phyloP scores from a whole-genome alignment of 176 grass and related monocot species.

The Rhipidocladum racemiflorum region DNA sequence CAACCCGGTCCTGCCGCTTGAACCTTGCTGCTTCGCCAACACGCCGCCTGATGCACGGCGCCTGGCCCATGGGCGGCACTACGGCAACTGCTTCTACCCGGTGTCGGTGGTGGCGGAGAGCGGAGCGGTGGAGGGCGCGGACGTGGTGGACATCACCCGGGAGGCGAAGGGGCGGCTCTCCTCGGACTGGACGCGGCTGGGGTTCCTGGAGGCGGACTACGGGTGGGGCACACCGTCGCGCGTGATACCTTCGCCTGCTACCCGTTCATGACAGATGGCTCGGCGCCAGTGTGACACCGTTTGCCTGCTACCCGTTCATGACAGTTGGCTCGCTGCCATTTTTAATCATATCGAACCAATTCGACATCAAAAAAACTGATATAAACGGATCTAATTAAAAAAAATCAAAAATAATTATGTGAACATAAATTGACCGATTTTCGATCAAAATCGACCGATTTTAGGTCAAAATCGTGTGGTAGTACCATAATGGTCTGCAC shows the following conservation, averaged over 20 bases:
- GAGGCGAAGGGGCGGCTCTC: constrained; percentile 46
- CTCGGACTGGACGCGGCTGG: constrained; percentile 55
- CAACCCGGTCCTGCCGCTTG: background rate
- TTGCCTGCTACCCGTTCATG: too few relatives aligned
- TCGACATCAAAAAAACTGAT: too few relatives aligned
- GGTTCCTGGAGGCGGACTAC: constrained; percentile 62
- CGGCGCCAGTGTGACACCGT: too few relatives aligned
- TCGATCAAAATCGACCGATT: too few relatives aligned
- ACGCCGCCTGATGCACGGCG: constrained; percentile 42
- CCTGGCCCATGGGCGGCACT: constrained; percentile 9
- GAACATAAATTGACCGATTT: too few relatives aligned
- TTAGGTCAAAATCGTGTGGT: too few relatives aligned
- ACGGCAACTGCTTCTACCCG: constrained; percentile 66
- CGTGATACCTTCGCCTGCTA: constrained; percentile 51
- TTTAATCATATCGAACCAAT: too few relatives aligned
- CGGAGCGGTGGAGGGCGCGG: background rate
- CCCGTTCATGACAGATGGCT: too few relatives aligned
- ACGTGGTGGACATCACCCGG: constrained; percentile 43
- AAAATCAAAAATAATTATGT: too few relatives aligned
- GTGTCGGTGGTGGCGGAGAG: constrained; percentile 36
- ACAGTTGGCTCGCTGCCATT: too few relatives aligned
- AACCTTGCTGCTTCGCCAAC: constrained; percentile 64
- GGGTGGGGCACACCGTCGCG: constrained; percentile 56
- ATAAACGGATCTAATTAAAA: too few relatives aligned
- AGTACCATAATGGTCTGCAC: too few relatives aligned